Evolutionary conservation across 768 basidiomycete species (phyloP).

Genomic region (Rhodotorula toruloides): DNA sequence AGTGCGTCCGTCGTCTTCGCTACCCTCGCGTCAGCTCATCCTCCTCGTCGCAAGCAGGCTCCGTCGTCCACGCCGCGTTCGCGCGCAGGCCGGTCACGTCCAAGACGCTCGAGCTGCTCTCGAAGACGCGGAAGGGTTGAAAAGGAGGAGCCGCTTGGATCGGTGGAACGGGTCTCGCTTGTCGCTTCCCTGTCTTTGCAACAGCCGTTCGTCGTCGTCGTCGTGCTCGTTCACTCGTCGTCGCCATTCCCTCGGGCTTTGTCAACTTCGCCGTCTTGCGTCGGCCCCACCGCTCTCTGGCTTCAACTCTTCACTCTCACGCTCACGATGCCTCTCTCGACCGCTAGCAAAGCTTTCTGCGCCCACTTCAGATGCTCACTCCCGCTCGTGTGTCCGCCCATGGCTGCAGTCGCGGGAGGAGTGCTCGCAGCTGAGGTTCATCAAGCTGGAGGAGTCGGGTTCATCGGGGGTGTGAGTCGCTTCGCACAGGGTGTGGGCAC

Average conservation of each 20-base stretch:
- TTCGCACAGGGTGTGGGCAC: too few relatives aligned
- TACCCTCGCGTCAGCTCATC: neutral
- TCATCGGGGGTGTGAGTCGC: neutral
- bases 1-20: neutral
- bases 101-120: neutral
- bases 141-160: too few relatives aligned
- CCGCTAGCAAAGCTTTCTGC: neutral
- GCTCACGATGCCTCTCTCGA: neutral
- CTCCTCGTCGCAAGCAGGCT: too few relatives aligned
- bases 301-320: neutral
- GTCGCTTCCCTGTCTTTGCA: too few relatives aligned
- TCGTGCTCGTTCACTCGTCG: too few relatives aligned
- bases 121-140: too few relatives aligned
- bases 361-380: neutral
- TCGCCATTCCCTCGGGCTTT: too few relatives aligned
- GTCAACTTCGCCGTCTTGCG: too few relatives aligned
- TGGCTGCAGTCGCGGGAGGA: constrained; percentile 68
- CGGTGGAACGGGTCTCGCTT: too few relatives aligned
- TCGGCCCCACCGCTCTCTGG: too few relatives aligned
- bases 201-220: too few relatives aligned
- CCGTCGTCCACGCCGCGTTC: neutral
- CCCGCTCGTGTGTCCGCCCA: constrained; percentile 63
- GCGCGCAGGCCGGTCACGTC: neutral
- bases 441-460: constrained; percentile 66
- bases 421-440: constrained; percentile 59